Conservation (phyloP, 345 rosid species). For the Anacardium occidentale region DNA sequence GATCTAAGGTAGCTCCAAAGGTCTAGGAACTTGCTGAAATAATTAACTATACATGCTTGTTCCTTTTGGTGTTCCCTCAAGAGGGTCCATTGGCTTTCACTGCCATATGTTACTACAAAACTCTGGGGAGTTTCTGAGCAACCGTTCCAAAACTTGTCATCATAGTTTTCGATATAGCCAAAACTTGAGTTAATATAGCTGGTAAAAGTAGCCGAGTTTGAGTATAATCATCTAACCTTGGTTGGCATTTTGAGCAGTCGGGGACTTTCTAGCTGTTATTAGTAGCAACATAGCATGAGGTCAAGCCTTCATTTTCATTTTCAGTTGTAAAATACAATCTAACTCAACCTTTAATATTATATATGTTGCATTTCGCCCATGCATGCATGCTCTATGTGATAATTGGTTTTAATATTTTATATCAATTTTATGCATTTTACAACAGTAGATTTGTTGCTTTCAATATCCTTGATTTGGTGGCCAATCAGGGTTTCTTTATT, state of each 20-base stretch:
- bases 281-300: background rate
- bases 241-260: background rate
- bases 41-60: background rate
- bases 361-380: background rate
- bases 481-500: background rate
- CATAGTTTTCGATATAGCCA: background rate
- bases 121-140: background rate
- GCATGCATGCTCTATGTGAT: background rate
- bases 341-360: background rate
- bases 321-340: background rate
- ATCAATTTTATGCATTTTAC: background rate
- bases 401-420: background rate
- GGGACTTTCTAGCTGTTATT: slow-evolving; percentile 5
- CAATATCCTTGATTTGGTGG: background rate
- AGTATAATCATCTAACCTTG: background rate
- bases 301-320: background rate
- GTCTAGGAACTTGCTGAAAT: background rate
- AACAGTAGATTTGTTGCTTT: background rate
- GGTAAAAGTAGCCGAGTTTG: background rate
- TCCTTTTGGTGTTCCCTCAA: background rate
- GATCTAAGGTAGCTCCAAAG: background rate
- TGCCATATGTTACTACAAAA: background rate
- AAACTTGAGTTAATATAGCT: background rate
- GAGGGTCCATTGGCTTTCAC: background rate
- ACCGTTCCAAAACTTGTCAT: background rate